Conservation (phyloP, 2,329 filamentous ascomycete genomes). For the Pseudopyrenochaeta lycopersici region DNA sequence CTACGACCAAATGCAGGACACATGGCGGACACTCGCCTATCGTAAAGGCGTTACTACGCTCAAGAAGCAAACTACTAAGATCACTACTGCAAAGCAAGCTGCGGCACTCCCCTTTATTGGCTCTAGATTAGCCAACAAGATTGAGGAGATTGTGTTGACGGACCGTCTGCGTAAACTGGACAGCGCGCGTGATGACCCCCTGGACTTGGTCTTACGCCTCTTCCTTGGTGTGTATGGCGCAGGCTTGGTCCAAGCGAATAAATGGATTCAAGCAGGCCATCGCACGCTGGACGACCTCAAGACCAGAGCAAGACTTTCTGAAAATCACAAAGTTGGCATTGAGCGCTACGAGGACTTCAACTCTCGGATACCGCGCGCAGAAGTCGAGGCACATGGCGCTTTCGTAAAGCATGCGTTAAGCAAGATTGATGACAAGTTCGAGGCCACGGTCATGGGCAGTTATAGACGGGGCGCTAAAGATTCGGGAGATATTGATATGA, state of each 20-base stretch:
- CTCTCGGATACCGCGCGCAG: slow-evolving; percentile 76
- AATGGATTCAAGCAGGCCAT: slow-evolving; percentile 80
- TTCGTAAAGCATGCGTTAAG: slow-evolving; percentile 69
- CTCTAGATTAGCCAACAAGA: slow-evolving; percentile 77
- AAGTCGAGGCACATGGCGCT: slow-evolving; percentile 75
- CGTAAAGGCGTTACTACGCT: slow-evolving; percentile 79
- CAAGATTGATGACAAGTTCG: slow-evolving; percentile 68
- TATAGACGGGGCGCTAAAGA: slow-evolving; percentile 80
- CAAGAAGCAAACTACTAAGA: slow-evolving; percentile 68
- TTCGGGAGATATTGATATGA: slow-evolving; percentile 84
- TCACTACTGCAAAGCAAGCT: slow-evolving; percentile 76
- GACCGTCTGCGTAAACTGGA: slow-evolving; percentile 76
- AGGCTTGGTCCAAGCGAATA: slow-evolving; percentile 73
- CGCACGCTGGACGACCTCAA: slow-evolving; percentile 77
- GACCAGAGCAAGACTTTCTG: slow-evolving; percentile 68
- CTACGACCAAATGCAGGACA: slow-evolving; percentile 77
- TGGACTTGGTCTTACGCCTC: slow-evolving; percentile 69
- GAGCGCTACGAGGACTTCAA: slow-evolving; percentile 83
- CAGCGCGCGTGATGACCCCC: slow-evolving; percentile 71
- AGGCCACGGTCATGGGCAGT: slow-evolving; percentile 81
- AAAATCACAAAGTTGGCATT: slow-evolving; percentile 77
- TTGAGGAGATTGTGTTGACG: slow-evolving; percentile 86
- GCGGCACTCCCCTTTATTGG: slow-evolving; percentile 74
- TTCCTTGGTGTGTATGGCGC: slow-evolving; percentile 85
- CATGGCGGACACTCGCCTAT: slow-evolving; percentile 80